Base-by-base conservation (phyloP, 228 moss, liverwort and hornwort genomes). In the Sphagnum fallax region DNA sequence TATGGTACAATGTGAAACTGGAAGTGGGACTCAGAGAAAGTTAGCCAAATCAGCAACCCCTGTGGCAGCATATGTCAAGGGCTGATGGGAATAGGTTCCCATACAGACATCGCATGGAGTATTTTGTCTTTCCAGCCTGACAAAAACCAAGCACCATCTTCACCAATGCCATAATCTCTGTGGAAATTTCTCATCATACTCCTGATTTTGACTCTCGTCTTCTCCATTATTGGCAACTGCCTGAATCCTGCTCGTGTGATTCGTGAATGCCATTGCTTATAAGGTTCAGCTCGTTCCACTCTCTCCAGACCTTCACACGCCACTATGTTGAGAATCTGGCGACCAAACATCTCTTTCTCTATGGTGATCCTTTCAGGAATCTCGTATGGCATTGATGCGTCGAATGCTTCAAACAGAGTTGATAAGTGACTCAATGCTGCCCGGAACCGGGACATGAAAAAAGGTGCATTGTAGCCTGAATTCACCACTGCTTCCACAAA, bases 281-380 rank as follows among this genome's bases (percentile, higher is more conserved):
- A 80, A 4, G 75, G 68, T 51, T 87, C 87, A 0, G 87, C 75
- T 50, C 87, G 74, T 66, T 87, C 87, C 73, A 83, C 71, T 65
- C 87, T 75, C 65, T 87, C 80, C 0, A 73, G 69, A 5, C 87
- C 87, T 65, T 87, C 87, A 53, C 87, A 87, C 6, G 83, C 87
- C 6, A 87, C 61, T 0, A 80, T 60, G 50, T 83, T 87, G 2
- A 87, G 52, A n/a, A 87, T 83, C 50, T 78, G 75, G 53, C 83
- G 71, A 13, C 83, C 87, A 53, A 78, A 48, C 50, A 80, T 50
- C 13, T 87, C 80, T 73, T 61, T 73, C 75, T 87, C 87, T 8
- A 72, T 58, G 16, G 77, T 10, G 13, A 66, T 65, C 63, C 87
- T 74, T 49, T 77, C 50, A 3, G 79, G 66, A 12, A 53, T 8